These are phyloP conservation scores for Bassia scoparia DNA, from an alignment of 148 eudicot genomes.

Conservation along the genomic window DNA sequence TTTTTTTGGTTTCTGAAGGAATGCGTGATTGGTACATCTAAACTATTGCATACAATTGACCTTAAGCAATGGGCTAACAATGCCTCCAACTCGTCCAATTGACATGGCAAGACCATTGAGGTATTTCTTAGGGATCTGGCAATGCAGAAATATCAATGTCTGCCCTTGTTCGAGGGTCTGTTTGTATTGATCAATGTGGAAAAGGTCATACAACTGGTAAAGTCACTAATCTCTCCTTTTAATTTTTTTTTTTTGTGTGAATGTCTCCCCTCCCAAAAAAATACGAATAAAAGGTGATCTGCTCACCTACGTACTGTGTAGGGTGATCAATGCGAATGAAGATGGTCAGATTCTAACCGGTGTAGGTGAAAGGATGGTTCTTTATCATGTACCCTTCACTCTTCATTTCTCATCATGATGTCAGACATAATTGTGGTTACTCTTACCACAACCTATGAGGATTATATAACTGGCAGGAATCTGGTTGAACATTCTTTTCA, in stretches of 20 bases:
- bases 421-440: neutral
- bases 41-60: slow-evolving; percentile 41
- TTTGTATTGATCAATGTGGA: slow-evolving; percentile 61
- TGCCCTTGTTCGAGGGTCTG: slow-evolving; percentile 44
- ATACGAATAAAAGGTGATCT: too few species aligned
- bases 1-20: slow-evolving; percentile 35
- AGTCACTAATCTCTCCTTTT: slow-evolving; percentile 7
- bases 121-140: slow-evolving; percentile 54
- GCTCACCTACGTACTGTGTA: slow-evolving; percentile 13
- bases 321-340: slow-evolving; percentile 72
- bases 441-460: neutral
- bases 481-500: neutral
- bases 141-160: slow-evolving; percentile 46
- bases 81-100: slow-evolving; percentile 20
- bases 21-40: slow-evolving; percentile 39
- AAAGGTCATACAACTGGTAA: slow-evolving; percentile 65
- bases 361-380: slow-evolving; percentile 66
- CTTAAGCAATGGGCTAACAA: slow-evolving; percentile 31
- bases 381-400: slow-evolving; percentile 9
- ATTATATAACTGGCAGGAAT: neutral
- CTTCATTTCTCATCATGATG: neutral
- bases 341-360: slow-evolving; percentile 74
- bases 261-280: too few species aligned
- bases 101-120: slow-evolving; percentile 34
- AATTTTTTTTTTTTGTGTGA: neutral